A percentile compares a stretch with the other conserved stretches of the same genome.
These are phyloP conservation scores for Cystobasidium pallidum DNA, from an alignment of 1,284 basidiomycete genomes.

Conservation along the genomic window DNA sequence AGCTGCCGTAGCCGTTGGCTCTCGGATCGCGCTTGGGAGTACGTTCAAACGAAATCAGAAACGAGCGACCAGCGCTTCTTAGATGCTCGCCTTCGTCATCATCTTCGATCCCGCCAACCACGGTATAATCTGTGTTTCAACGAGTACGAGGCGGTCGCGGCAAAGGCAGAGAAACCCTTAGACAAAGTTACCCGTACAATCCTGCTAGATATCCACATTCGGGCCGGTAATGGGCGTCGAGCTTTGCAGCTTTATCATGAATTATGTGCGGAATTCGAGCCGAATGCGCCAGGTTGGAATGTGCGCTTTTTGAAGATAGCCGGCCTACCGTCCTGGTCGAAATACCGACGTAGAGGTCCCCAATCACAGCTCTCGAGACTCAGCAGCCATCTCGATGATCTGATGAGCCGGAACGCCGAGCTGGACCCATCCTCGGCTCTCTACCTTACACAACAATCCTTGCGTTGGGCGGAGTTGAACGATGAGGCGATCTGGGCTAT, in stretches of 20 bases:
- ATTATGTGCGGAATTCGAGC: neutral
- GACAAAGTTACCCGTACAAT: neutral
- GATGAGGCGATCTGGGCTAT: conserved; percentile 29
- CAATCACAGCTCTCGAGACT: conserved; percentile 5
- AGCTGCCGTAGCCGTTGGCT: neutral
- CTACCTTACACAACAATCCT: neutral
- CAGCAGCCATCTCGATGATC: neutral
- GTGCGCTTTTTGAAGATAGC: conserved; percentile 28
- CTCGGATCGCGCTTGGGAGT: conserved; percentile 3
- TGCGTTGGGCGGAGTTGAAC: conserved; percentile 31
- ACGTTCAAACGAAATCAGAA: neutral
- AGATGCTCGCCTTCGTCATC: conserved; percentile 17
- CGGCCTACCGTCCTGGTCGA: neutral
- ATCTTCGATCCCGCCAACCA: neutral
- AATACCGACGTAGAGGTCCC: conserved; percentile 9
- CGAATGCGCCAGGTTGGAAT: neutral
- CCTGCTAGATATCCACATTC: conserved; percentile 15
- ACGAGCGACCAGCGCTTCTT: neutral
- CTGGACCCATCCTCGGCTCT: conserved; percentile 9
- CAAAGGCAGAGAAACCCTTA: neutral
- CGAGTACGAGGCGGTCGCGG: neutral
- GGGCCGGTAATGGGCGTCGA: conserved; percentile 3
- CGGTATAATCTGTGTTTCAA: neutral
- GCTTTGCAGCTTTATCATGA: conserved; percentile 1
- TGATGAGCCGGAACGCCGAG: neutral